These are phyloP conservation scores for Hibiscus syriacus DNA, from an alignment of 345 rosid species.

Conservation along the genomic window DNA sequence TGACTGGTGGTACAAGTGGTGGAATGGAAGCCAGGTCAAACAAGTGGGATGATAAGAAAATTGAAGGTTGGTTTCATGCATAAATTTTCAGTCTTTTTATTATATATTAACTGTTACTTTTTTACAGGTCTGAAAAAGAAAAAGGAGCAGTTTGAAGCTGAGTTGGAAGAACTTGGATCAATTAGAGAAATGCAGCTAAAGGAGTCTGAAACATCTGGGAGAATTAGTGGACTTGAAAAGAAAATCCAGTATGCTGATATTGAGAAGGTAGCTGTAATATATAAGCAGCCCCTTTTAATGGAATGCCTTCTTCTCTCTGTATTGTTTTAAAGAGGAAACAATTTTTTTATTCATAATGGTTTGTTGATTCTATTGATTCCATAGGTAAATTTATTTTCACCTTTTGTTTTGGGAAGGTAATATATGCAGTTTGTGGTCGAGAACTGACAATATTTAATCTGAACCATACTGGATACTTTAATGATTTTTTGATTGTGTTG, in stretches of 20 bases:
- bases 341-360: not conserved
- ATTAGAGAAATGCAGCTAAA: slow-evolving; percentile 89
- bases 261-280: slow-evolving; percentile 56
- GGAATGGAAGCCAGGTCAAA: slow-evolving; percentile 98
- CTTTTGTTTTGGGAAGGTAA: not conserved
- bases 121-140: slow-evolving; percentile 59
- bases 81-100: not conserved
- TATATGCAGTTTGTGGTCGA: not conserved
- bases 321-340: not conserved
- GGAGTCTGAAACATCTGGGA: slow-evolving; percentile 91
- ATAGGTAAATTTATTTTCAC: not conserved
- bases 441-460: not conserved
- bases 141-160: slow-evolving; percentile 70
- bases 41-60: slow-evolving; percentile 93
- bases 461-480: not conserved
- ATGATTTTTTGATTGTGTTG: slow-evolving; percentile 6
- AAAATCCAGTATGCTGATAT: slow-evolving; percentile 94
- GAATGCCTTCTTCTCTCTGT: not conserved
- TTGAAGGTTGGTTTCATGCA: slow-evolving; percentile 57
- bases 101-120: slow-evolving; percentile 19
- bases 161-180: slow-evolving; percentile 83
- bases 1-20: slow-evolving; percentile 99
- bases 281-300: not conserved
- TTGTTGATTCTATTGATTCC: not conserved
- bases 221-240: slow-evolving; percentile 91